A percentile compares a stretch with the other conserved stretches of the same genome.
These are phyloP conservation scores for Hypoxylon subgilvum DNA, from an alignment of 495 filamentous ascomycete species.

Conservation along the genomic window DNA sequence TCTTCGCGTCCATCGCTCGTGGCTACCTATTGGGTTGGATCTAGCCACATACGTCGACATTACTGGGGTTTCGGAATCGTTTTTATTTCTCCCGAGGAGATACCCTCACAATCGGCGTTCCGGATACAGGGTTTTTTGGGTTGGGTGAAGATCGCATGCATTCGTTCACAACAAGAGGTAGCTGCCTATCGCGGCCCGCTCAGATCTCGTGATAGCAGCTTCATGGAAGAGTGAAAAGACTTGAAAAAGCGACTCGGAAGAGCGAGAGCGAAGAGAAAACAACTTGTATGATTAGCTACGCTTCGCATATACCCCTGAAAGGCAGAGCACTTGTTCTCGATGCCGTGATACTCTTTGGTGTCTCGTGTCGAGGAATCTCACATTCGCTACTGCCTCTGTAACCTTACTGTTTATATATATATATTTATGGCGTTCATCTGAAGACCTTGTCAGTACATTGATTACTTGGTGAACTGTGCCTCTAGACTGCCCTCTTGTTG, in stretches of 20 bases:
- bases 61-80: constrained; percentile 24
- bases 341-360: constrained; percentile 2
- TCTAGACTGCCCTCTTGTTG: too few relatives aligned
- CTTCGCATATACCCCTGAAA: constrained; percentile 43
- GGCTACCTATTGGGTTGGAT: constrained; percentile 32
- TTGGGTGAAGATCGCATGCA: constrained; percentile 36
- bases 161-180: constrained; percentile 32
- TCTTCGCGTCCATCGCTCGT: constrained; percentile 42
- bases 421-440: constrained; percentile 17
- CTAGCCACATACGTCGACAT: constrained; percentile 31
- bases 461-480: too few relatives aligned
- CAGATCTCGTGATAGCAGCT: constrained; percentile 23
- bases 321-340: constrained; percentile 31
- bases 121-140: constrained; percentile 32
- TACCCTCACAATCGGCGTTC: constrained; percentile 45
- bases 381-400: constrained; percentile 42
- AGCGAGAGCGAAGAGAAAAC: constrained; percentile 34
- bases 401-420: constrained; percentile 36
- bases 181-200: constrained; percentile 14
- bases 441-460: neutral
- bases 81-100: constrained; percentile 39
- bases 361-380: constrained; percentile 21
- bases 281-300: constrained; percentile 44
- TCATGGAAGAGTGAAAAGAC: constrained; percentile 20
- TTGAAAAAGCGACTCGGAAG: constrained; percentile 31